Percentiles rank a stretch among this genome's conserved stretches.
These are phyloP conservation scores for Dioscorea alata DNA, from an alignment of 106 monocot genomes.

Conservation along the genomic window DNA sequence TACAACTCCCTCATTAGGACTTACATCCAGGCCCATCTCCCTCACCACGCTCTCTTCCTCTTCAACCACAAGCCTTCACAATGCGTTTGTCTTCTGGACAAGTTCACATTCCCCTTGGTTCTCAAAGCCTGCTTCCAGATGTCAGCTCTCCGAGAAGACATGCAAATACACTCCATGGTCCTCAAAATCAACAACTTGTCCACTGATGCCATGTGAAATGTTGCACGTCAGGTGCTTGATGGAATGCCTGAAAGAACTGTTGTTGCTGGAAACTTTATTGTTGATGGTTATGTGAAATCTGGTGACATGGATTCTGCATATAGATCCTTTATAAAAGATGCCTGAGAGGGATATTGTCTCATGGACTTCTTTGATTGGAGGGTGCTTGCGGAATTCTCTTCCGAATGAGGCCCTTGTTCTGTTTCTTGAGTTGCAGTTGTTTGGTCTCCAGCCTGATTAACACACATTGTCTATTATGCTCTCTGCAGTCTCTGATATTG, in stretches of 20 bases:
- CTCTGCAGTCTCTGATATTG: too few species aligned
- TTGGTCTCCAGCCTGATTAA: too few species aligned
- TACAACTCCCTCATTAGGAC: slow-evolving; percentile 15
- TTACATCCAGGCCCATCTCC: slow-evolving; percentile 3
- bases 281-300: slow-evolving; percentile 19
- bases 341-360: slow-evolving; percentile 27
- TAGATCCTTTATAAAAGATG: slow-evolving; percentile 21
- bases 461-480: too few species aligned
- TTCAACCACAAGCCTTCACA: slow-evolving; percentile 2
- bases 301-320: slow-evolving; percentile 13
- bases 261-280: slow-evolving; percentile 26
- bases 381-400: slow-evolving; percentile 1
- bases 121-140: slow-evolving; percentile 31
- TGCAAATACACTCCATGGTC: slow-evolving; percentile 21
- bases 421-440: too few species aligned
- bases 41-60: slow-evolving; percentile 1
- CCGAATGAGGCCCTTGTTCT: too few species aligned
- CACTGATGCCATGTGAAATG: slow-evolving; percentile 8
- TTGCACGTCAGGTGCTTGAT: slow-evolving; percentile 28
- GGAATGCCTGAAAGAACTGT: slow-evolving; percentile 17
- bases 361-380: slow-evolving; percentile 28
- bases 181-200: slow-evolving; percentile 13
- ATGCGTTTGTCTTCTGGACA: not conserved
- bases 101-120: slow-evolving; percentile 16
- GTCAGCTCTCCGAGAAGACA: slow-evolving; percentile 11